Base-by-base conservation (phyloP, 345 rosid genomes). In the Brassica cretica region DNA sequence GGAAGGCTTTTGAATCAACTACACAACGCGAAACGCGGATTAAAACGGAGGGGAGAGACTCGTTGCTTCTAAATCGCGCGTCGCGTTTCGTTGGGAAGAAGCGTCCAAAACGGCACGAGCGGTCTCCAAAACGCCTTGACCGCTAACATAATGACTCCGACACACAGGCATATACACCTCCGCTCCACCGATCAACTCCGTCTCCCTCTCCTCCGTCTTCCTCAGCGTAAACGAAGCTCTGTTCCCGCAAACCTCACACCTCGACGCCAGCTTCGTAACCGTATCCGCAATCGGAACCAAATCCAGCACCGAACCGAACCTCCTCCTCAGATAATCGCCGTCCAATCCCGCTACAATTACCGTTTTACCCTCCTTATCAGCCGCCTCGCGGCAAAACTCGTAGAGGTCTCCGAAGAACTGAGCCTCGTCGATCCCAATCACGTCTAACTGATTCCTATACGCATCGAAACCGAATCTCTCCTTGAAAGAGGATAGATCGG, bases 391-490 rank as follows among this genome's bases (percentile, higher is more conserved):
- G 82, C 97, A 94, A 78, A 94, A 92, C 71, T 90, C 97, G 79
- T 89, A 89, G 0, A 92, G 85, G 71, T 90, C 98, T 32, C 82
- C 91, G 67, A 94, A 92, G 83, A 92, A 94, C 46, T 92, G 96
- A 67, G 98, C 98, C 76, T 89, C 98, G 14, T 92, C 98, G 55
- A 92, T 92, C 4, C 96, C 97, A n/a, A 94, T 94, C 81, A 94
- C 97, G 78, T 92, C 98, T 11, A 92, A 86, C 88, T 85, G 89
- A 78, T 63, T 84, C 75, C 83, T 76, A 76, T 94, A 94, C 5
- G 90, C 91, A 68, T 87, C 89, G 1, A 35, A 21, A 27, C 97
- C 95, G 66, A 89, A 74, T 32, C 71, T 87, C 62, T 80, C 83
- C 35, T 77, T 88, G 76, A 94, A 94, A 37, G 87, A 82, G 33